A percentile compares a stretch with the other conserved stretches of the same genome.
Evolutionary conservation across 768 basidiomycete genomes (phyloP).

Genomic region (Neoboletus brunneissimus): DNA sequence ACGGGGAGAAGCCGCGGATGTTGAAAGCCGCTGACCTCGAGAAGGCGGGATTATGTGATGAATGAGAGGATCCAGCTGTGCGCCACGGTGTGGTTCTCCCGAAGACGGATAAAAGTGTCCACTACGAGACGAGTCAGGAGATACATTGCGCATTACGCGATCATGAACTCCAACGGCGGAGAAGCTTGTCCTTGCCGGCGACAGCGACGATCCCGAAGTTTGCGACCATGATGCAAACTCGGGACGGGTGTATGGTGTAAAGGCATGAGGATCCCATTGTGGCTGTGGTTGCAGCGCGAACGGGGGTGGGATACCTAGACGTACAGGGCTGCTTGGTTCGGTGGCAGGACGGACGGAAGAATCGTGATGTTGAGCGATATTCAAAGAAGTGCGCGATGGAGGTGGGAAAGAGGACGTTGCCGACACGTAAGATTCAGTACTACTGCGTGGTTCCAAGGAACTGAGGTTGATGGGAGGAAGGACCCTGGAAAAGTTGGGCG

Average conservation of each 20-base stretch:
- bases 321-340: conserved; percentile 10
- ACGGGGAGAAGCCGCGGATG: conserved; percentile 12
- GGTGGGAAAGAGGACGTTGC: conserved; percentile 30
- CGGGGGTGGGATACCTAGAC: conserved; percentile 44
- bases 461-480: conserved; percentile 28
- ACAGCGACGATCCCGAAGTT: conserved; percentile 37
- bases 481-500: conserved; percentile 27
- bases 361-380: conserved; percentile 16
- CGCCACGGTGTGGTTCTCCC: conserved; percentile 11
- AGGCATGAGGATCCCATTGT: conserved; percentile 55
- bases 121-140: conserved; percentile 5
- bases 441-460: conserved; percentile 16
- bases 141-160: conserved; percentile 7
- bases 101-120: conserved; percentile 13
- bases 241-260: conserved; percentile 38
- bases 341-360: conserved; percentile 19
- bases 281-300: conserved; percentile 66
- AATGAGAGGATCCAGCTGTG: conserved; percentile 13
- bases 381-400: conserved; percentile 13
- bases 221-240: conserved; percentile 34
- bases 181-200: conserved; percentile 26
- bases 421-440: conserved; percentile 19
- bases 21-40: conserved; percentile 11
- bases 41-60: conserved; percentile 22
- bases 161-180: conserved; percentile 16